Conservation (phyloP, 2,329 filamentous ascomycete species). For the Fusarium robinianum region DNA sequence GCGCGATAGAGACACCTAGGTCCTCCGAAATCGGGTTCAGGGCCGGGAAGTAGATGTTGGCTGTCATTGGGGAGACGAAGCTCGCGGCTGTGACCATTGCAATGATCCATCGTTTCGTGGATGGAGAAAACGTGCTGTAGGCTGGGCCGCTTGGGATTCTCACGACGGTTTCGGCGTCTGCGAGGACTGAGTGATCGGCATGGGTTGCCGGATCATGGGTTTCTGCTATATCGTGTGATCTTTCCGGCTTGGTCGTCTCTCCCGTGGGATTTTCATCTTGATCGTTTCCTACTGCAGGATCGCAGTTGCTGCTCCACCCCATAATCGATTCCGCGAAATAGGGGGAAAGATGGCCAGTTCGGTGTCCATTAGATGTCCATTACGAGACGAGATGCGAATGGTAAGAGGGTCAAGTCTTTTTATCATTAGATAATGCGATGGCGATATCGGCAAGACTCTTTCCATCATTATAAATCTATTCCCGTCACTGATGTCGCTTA, state of each 20-base stretch:
- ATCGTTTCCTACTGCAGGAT: constrained; percentile 2
- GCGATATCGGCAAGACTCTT: constrained; percentile 30
- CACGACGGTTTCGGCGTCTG: constrained; percentile 27
- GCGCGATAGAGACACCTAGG: constrained; percentile 44
- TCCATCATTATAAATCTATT: constrained; percentile 21
- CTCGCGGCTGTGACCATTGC: constrained; percentile 57
- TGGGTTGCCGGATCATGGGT: not conserved
- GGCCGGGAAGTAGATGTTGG: constrained; percentile 60
- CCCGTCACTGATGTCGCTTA: constrained; percentile 21
- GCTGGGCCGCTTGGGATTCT: constrained; percentile 30
- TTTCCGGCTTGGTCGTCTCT: constrained; percentile 9
- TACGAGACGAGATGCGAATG: constrained; percentile 5
- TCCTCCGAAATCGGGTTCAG: constrained; percentile 47
- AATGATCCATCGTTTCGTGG: constrained; percentile 57
- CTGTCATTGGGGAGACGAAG: constrained; percentile 62
- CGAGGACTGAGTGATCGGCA: constrained; percentile 16
- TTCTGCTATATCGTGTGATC: constrained; percentile 5
- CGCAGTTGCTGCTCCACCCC: constrained; percentile 12
- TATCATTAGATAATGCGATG: constrained; percentile 14
- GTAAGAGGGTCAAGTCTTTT: constrained; percentile 20
- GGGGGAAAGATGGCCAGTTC: not conserved
- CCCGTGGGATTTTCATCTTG: constrained; percentile 16
- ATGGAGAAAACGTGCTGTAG: constrained; percentile 39
- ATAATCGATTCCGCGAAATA: constrained; percentile 13
- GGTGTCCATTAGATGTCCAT: constrained; percentile 8